Conservation (phyloP, 1,284 basidiomycete genomes). For the Tylopilus orsonianus region DNA sequence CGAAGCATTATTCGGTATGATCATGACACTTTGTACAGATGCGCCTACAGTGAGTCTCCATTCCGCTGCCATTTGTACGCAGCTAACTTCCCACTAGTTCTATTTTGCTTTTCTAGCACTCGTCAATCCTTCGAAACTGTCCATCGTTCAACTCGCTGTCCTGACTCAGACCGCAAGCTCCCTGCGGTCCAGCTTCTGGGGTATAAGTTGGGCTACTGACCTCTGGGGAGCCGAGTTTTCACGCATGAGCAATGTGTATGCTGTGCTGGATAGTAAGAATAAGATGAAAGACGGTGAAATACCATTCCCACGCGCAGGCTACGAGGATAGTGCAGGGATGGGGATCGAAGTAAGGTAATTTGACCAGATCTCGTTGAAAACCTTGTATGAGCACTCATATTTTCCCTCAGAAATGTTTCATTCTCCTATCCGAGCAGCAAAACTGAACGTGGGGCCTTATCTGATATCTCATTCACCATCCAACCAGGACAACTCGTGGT, state of each 20-base stretch:
- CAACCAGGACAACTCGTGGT: conserved; percentile 43
- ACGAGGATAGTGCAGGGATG: conserved; percentile 33
- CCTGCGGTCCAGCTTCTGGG: conserved; percentile 23
- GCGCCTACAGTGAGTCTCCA: conserved; percentile 30
- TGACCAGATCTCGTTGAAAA: neutral
- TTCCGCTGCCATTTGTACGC: neutral
- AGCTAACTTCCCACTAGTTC: conserved; percentile 24
- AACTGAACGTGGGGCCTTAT: conserved; percentile 39
- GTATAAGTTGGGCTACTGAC: conserved; percentile 1
- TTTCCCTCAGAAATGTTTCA: conserved; percentile 37
- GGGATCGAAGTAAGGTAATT: conserved; percentile 37
- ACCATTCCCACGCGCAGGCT: conserved; percentile 20
- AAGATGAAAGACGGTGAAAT: conserved; percentile 25
- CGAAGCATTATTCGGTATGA: conserved; percentile 19
- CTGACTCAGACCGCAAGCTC: conserved; percentile 32
- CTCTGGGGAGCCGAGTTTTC: conserved; percentile 15
- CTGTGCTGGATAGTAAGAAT: conserved; percentile 16
- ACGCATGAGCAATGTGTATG: conserved; percentile 22
- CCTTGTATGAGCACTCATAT: neutral
- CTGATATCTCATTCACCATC: conserved; percentile 42
- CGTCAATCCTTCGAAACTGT: conserved; percentile 32
- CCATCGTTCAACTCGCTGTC: conserved; percentile 37
- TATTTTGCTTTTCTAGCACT: conserved; percentile 37
- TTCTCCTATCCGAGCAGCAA: conserved; percentile 49
- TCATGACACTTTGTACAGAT: conserved; percentile 23